A percentile compares a stretch with the other conserved stretches of the same genome.
Conservation (phyloP, 352 stramenopile species). For the Pythium sukuiense region DNA sequence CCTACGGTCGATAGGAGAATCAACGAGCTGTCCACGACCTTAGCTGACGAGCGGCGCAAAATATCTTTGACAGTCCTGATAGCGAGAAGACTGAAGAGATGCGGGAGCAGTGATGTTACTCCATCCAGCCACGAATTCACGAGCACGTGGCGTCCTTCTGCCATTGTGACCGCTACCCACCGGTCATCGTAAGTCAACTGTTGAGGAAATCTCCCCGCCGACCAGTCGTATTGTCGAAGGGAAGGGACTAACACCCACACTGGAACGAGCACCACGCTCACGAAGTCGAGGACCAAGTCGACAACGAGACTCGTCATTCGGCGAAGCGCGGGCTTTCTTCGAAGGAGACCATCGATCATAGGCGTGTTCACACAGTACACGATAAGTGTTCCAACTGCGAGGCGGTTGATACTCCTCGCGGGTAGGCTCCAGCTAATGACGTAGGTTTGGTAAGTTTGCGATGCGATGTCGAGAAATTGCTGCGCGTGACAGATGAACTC, state of each 20-base stretch:
- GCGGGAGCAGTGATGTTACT: background rate
- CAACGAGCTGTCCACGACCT: background rate
- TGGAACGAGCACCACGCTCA: background rate
- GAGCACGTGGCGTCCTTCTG: background rate
- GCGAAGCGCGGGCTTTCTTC: background rate
- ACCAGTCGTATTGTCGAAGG: background rate
- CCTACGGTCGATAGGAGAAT: background rate
- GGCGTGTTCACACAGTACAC: background rate
- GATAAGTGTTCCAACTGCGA: background rate
- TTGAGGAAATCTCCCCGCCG: background rate
- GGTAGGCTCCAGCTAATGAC: background rate
- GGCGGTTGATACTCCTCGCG: background rate
- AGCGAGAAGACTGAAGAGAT: background rate
- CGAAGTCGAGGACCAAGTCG: background rate
- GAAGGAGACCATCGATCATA: background rate
- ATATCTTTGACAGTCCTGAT: background rate
- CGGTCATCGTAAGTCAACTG: background rate
- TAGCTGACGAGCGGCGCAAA: background rate
- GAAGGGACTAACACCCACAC: background rate
- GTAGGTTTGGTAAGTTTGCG: background rate
- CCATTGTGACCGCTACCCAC: background rate
- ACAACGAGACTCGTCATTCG: background rate
- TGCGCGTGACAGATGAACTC: background rate
- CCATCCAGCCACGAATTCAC: background rate
- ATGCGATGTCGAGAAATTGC: background rate